Conservation (phyloP, 768 basidiomycete genomes). For the Boletus sp. region DNA sequence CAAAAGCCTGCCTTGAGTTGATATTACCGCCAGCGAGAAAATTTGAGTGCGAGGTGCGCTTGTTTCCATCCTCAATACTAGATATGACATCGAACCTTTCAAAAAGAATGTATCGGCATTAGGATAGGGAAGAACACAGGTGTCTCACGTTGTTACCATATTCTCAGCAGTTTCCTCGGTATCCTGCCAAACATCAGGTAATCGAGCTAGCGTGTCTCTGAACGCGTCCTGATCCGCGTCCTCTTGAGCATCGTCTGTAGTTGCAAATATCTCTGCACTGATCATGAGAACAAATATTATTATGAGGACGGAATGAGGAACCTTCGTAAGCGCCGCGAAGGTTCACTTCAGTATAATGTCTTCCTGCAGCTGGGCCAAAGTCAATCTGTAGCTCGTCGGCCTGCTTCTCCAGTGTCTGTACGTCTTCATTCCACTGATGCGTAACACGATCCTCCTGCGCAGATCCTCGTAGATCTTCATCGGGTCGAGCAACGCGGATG, state of each 20-base stretch:
- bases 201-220: constrained; percentile 48
- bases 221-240: constrained; percentile 37
- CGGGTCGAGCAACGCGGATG: constrained; percentile 24
- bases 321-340: constrained; percentile 53
- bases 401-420: constrained; percentile 36
- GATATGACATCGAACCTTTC: constrained; percentile 62
- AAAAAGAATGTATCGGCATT: background rate
- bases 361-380: constrained; percentile 43
- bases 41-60: constrained; percentile 43
- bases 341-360: constrained; percentile 46
- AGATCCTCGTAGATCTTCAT: constrained; percentile 9
- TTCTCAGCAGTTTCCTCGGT: constrained; percentile 46
- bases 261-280: constrained; percentile 39
- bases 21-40: constrained; percentile 56
- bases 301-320: constrained; percentile 30
- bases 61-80: constrained; percentile 48
- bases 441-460: background rate
- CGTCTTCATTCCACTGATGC: constrained; percentile 39
- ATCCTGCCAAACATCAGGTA: constrained; percentile 58
- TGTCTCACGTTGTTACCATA: constrained; percentile 57
- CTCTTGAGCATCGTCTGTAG: constrained; percentile 28
- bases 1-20: constrained; percentile 50
- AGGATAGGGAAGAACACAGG: background rate
- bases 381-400: constrained; percentile 31
- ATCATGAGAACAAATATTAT: constrained; percentile 11